Evolutionary conservation across 306 rosid genomes (phyloP).

Genomic region (Sechiopsis laciniata): DNA sequence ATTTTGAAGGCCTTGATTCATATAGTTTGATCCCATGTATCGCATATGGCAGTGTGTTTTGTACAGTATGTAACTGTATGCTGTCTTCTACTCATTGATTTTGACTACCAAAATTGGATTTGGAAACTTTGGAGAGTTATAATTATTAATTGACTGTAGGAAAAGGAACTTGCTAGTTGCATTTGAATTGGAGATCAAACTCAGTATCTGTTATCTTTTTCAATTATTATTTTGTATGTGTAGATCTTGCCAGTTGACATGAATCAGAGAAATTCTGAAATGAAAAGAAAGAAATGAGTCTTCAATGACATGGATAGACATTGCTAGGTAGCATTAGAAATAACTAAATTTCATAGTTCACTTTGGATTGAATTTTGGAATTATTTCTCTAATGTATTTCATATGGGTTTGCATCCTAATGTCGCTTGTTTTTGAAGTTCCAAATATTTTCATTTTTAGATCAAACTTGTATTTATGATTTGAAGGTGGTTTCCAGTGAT

Average conservation of each 20-base stretch:
- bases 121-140: neutral
- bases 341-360: neutral
- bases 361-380: neutral
- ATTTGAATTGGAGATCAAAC: conserved; percentile 1
- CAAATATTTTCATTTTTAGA: neutral
- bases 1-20: neutral
- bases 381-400: neutral
- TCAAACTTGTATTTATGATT: neutral
- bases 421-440: neutral
- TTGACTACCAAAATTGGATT: neutral
- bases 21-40: conserved; percentile 1
- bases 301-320: neutral
- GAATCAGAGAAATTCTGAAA: conserved; percentile 5
- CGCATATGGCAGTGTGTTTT: neutral
- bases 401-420: neutral
- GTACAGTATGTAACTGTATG: neutral
- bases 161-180: neutral
- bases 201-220: neutral
- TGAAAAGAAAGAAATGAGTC: neutral
- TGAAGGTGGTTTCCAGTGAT: conserved; percentile 12
- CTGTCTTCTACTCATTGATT: neutral
- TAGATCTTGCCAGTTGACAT: neutral
- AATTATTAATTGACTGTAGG: neutral
- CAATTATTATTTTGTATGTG: neutral
- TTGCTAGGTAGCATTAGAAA: neutral